Conservation (phyloP, 371 early-diverging fungal species). For the Haplosporangium sp. region DNA sequence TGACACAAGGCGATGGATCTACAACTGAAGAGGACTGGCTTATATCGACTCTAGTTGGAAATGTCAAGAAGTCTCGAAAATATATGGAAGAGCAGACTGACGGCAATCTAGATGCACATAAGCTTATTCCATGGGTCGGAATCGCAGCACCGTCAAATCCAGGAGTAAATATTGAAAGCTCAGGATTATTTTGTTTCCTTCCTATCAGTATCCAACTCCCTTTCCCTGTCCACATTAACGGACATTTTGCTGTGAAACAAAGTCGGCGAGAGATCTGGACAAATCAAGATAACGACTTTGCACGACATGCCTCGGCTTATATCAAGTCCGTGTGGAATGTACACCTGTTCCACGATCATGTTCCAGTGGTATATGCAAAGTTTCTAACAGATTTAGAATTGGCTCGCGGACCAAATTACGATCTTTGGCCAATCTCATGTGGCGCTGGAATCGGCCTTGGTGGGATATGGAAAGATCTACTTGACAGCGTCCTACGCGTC, state of each 20-base stretch:
- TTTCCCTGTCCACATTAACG: slow-evolving; percentile 55
- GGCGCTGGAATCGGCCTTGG: slow-evolving; percentile 12
- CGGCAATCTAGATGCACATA: slow-evolving; percentile 25
- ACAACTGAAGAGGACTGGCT: slow-evolving; percentile 25
- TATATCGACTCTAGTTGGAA: slow-evolving; percentile 38
- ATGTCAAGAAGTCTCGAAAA: slow-evolving; percentile 16
- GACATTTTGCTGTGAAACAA: slow-evolving; percentile 55
- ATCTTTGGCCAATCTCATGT: slow-evolving; percentile 29
- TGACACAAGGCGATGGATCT: slow-evolving; percentile 22
- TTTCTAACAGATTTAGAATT: slow-evolving; percentile 28
- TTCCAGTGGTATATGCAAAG: slow-evolving; percentile 30
- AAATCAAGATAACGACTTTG: slow-evolving; percentile 36
- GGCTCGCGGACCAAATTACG: slow-evolving; percentile 20
- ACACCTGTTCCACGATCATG: slow-evolving; percentile 34
- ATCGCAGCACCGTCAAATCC: slow-evolving; percentile 36
- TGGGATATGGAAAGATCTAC: slow-evolving; percentile 23
- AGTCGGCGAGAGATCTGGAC: slow-evolving; percentile 44
- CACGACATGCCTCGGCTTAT: slow-evolving; percentile 20
- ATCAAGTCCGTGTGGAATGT: slow-evolving; percentile 53
- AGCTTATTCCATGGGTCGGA: slow-evolving; percentile 56
- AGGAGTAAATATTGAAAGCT: slow-evolving; percentile 1
- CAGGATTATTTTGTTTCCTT: slow-evolving; percentile 54
- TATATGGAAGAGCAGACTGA: slow-evolving; percentile 20
- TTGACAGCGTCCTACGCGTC: not conserved
- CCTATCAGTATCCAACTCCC: slow-evolving; percentile 52